These are phyloP conservation scores for Aspergillus sp. DNA, from an alignment of 2,329 filamentous ascomycete species.

Conservation along the genomic window DNA sequence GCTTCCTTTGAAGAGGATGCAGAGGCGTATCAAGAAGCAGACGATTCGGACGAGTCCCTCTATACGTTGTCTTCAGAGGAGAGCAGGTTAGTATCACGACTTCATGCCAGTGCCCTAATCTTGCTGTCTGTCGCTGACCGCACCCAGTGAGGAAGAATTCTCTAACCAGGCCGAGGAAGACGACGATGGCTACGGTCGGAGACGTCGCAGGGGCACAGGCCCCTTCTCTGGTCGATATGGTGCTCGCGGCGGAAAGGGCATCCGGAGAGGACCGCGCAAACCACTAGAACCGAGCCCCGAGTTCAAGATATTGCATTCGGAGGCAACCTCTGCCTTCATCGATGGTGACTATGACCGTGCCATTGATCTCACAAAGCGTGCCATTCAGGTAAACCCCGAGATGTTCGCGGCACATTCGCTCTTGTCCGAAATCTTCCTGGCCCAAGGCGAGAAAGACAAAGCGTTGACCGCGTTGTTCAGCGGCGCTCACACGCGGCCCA, in stretches of 20 bases:
- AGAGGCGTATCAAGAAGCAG: constrained; percentile 10
- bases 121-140: constrained; percentile 11
- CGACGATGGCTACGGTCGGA: constrained; percentile 27
- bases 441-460: constrained; percentile 58
- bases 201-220: constrained; percentile 34
- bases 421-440: constrained; percentile 60
- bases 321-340: constrained; percentile 53
- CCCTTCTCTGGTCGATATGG: constrained; percentile 41
- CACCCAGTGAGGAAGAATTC: constrained; percentile 28
- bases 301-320: constrained; percentile 50
- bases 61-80: constrained; percentile 28
- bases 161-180: constrained; percentile 27
- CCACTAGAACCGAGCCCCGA: constrained; percentile 51
- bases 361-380: constrained; percentile 47
- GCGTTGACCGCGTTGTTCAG: constrained; percentile 59
- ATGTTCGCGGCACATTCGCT: constrained; percentile 64
- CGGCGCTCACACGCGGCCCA: constrained; percentile 59
- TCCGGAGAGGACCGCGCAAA: constrained; percentile 50
- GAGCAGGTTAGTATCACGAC: constrained; percentile 26
- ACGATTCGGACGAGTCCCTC: constrained; percentile 27
- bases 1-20: constrained; percentile 14
- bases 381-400: constrained; percentile 61
- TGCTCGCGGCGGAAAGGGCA: constrained; percentile 47
- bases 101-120: not conserved
- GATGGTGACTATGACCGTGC: constrained; percentile 50